Conservation (phyloP, 352 stramenopile genomes). For the Pythium insidiosum region DNA sequence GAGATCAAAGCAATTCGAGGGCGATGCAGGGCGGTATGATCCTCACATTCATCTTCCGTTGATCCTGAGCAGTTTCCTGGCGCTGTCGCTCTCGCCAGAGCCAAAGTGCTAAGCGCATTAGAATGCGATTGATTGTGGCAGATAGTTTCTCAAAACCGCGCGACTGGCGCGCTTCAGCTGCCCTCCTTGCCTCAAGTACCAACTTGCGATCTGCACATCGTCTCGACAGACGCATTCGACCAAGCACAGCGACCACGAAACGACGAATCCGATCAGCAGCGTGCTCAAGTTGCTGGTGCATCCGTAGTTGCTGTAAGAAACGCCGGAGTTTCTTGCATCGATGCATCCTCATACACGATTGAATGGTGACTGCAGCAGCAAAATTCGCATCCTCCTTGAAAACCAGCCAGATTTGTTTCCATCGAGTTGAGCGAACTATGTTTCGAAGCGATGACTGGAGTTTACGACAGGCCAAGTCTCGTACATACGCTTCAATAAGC, state of each 20-base stretch:
- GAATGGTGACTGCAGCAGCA: conserved; percentile 37
- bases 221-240: too few relatives aligned
- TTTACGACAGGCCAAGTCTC: conserved; percentile 27
- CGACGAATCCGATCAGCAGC: too few relatives aligned
- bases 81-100: conserved; percentile 23
- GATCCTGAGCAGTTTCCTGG: conserved; percentile 13
- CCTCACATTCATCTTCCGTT: conserved; percentile 15
- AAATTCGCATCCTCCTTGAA: conserved; percentile 31
- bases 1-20: too few relatives aligned
- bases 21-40: too few relatives aligned
- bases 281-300: too few relatives aligned
- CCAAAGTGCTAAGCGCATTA: conserved; percentile 15
- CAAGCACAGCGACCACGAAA: too few relatives aligned
- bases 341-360: too few relatives aligned
- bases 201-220: too few relatives aligned
- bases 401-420: conserved; percentile 25
- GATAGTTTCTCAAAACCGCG: conserved; percentile 3
- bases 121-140: conserved; percentile 1
- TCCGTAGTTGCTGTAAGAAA: too few relatives aligned
- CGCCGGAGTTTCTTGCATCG: too few relatives aligned
- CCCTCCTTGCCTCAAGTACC: conserved; percentile 1
- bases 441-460: conserved; percentile 28
- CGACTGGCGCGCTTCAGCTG: conserved; percentile 3
- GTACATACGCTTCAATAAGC: conserved; percentile 38
- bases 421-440: conserved; percentile 26